These are phyloP conservation scores for Glycyrrhiza uralensis DNA, from an alignment of 306 rosid genomes.

Conservation along the genomic window DNA sequence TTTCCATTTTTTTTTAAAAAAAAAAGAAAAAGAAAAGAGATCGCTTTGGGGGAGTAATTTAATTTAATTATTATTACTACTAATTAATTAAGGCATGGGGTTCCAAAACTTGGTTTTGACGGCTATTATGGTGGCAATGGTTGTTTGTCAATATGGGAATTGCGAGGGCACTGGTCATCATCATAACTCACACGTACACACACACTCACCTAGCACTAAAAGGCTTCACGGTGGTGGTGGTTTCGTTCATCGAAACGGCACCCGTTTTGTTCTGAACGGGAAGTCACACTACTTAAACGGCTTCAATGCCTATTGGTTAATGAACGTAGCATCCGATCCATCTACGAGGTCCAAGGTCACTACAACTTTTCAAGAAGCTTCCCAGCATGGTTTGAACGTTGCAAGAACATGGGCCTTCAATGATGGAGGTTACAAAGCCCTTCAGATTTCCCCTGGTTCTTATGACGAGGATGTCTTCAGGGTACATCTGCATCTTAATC, in stretches of 20 bases:
- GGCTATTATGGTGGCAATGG: constrained; percentile 1
- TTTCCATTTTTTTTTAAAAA: no score
- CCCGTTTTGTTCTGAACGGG: constrained; percentile 35
- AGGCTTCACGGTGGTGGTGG: neutral
- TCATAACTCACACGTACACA: neutral
- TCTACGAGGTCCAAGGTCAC: constrained; percentile 42
- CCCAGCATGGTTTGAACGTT: constrained; percentile 34
- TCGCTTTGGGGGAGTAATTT: no score
- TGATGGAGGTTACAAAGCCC: constrained; percentile 31
- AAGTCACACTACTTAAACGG: constrained; percentile 43
- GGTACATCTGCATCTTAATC: constrained; percentile 3
- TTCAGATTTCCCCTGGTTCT: constrained; percentile 39
- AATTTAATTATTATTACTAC: no score
- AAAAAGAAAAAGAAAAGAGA: no score
- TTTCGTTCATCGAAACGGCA: constrained; percentile 37
- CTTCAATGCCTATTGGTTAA: constrained; percentile 57
- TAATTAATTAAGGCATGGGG: constrained; percentile 7
- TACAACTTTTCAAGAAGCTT: constrained; percentile 29
- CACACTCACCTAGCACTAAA: neutral
- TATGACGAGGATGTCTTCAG: constrained; percentile 29
- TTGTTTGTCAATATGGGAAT: constrained; percentile 5
- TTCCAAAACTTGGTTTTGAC: neutral
- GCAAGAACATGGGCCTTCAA: constrained; percentile 42
- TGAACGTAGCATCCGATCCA: constrained; percentile 48
- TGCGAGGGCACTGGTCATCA: neutral